These are phyloP conservation scores for Schwanniomyces vanrijiae DNA, from an alignment of 805 yeast species.

Conservation along the genomic window DNA sequence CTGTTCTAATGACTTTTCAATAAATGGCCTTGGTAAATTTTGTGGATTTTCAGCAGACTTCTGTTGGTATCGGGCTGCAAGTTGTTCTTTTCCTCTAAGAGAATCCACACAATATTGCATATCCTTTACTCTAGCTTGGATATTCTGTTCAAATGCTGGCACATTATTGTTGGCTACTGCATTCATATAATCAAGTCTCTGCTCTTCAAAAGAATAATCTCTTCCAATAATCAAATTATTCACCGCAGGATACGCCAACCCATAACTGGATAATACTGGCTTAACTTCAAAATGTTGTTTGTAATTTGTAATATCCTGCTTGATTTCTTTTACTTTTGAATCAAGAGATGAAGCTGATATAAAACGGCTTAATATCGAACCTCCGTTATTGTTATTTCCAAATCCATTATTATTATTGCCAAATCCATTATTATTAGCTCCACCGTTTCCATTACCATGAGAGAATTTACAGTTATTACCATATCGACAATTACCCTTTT, in stretches of 20 bases:
- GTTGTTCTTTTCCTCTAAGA: conserved; percentile 38
- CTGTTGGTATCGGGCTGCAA: conserved; percentile 61
- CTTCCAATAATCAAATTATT: conserved; percentile 50
- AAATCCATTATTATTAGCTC: background rate
- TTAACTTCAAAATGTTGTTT: conserved; percentile 19
- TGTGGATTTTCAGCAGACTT: conserved; percentile 32
- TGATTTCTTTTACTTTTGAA: conserved; percentile 16
- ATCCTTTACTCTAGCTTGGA: conserved; percentile 46
- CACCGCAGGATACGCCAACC: conserved; percentile 48
- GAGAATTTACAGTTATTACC: conserved; percentile 27
- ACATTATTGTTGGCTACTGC: conserved; percentile 38
- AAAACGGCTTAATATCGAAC: conserved; percentile 8
- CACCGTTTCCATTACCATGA: conserved; percentile 11
- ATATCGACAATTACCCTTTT: conserved; percentile 25
- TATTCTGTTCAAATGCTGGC: conserved; percentile 38
- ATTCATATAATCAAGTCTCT: conserved; percentile 45
- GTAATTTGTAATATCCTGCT: conserved; percentile 22
- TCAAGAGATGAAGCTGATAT: conserved; percentile 14
- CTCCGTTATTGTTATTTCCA: conserved; percentile 1
- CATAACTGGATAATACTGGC: conserved; percentile 46
- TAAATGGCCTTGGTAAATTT: conserved; percentile 23
- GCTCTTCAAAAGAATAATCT: conserved; percentile 56
- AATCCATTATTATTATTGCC: conserved; percentile 3
- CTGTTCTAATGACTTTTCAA: conserved; percentile 27
- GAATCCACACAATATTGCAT: conserved; percentile 42